A percentile compares a stretch with the other conserved stretches of the same genome.
phyloP scores from a whole-genome alignment of 352 stramenopile genomes.

The Elongisporangium prolatum region DNA sequence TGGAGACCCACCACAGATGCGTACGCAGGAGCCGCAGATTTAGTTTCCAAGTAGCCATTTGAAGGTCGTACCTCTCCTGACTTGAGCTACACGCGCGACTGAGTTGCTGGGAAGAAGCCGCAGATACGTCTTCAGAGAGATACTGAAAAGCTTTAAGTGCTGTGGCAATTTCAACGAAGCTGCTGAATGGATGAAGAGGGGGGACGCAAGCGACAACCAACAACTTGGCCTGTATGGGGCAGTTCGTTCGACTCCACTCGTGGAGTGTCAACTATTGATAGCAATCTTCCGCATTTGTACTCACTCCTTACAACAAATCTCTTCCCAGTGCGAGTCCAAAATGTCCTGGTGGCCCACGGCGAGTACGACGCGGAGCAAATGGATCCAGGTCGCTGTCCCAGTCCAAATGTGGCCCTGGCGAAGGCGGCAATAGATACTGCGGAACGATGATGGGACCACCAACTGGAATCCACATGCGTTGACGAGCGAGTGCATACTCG shows the following conservation, averaged over 20 bases:
- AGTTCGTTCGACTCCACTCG: not conserved
- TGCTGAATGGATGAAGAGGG: not conserved
- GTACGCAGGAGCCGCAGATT: slow-evolving; percentile 2
- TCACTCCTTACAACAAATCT: not conserved
- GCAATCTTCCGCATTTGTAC: too few species aligned
- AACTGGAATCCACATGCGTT: not conserved
- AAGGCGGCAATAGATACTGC: not conserved
- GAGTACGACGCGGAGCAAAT: not conserved
- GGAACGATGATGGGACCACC: not conserved
- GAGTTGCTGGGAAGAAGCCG: not conserved
- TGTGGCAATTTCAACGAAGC: not conserved
- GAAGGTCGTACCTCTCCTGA: not conserved
- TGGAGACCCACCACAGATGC: not conserved
- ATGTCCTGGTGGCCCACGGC: not conserved
- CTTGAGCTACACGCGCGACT: not conserved
- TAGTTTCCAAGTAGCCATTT: too few species aligned
- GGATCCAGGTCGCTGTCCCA: not conserved
- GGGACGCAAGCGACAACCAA: too few species aligned
- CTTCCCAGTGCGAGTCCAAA: not conserved
- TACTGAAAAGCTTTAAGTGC: not conserved
- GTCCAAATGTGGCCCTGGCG: not conserved
- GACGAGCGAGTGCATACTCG: not conserved
- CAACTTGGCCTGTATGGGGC: too few species aligned
- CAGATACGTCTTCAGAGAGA: not conserved
- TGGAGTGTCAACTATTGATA: too few species aligned